Percentiles rank a stretch among this genome's conserved stretches.
These are phyloP conservation scores for Rhodotorula sp. DNA, from an alignment of 1,284 basidiomycete species.

Conservation along the genomic window DNA sequence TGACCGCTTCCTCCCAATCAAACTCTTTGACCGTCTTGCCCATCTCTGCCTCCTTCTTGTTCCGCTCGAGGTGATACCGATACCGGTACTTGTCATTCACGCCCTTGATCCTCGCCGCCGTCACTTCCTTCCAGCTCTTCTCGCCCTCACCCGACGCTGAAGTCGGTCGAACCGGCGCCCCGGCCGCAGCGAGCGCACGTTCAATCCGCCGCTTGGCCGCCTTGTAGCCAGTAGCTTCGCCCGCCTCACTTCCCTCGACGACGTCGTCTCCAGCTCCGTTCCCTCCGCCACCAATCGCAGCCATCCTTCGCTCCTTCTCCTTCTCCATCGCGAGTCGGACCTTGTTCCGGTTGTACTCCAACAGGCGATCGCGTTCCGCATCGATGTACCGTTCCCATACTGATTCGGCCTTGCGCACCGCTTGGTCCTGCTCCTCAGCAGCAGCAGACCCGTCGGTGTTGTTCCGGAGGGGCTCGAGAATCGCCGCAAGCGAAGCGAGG, in stretches of 20 bases:
- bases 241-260: neutral
- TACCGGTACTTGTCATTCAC: conserved; percentile 33
- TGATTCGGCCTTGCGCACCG: conserved; percentile 24
- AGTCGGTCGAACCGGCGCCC: neutral
- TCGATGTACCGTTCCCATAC: conserved; percentile 23
- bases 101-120: conserved; percentile 32
- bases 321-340: conserved; percentile 19
- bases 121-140: conserved; percentile 29
- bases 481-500: conserved; percentile 19
- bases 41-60: conserved; percentile 29
- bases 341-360: conserved; percentile 27
- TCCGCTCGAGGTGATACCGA: conserved; percentile 31
- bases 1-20: conserved; percentile 25
- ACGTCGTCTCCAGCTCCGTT: neutral
- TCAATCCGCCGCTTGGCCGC: conserved; percentile 30
- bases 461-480: conserved; percentile 10
- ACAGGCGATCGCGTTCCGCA: conserved; percentile 19
- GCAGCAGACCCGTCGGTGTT: neutral
- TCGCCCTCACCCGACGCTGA: neutral
- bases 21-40: conserved; percentile 23
- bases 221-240: conserved; percentile 19
- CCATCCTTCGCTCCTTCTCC: conserved; percentile 24
- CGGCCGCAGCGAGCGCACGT: conserved; percentile 23
- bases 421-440: conserved; percentile 10
- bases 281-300: neutral